Evolutionary conservation across 176 grass and related monocot genomes (phyloP), one percentile per base, ranked within the genome.

Genomic region (Musa beccarii): DNA sequence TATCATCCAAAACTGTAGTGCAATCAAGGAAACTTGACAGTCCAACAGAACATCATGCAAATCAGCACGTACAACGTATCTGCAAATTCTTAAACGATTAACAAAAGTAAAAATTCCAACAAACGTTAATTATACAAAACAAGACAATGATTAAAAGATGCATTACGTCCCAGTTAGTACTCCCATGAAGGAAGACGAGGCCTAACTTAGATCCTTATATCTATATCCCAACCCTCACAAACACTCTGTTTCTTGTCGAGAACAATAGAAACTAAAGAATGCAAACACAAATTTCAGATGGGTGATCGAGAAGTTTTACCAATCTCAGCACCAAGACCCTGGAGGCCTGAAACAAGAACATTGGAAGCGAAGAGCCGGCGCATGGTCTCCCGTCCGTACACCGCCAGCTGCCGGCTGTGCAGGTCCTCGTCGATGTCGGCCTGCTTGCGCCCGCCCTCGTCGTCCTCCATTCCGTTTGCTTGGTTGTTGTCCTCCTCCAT

Each of bases 361-460:
- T 81, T 83, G 57, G 92, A 91, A 1, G 81, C 81, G 15, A 89
- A 96, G 50, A 96, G 86, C 52, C 78, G 83, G 69, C 66, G 86
- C 88, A 96, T 96, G 10, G 92, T 89, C 84, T 91, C 86, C 76
- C 92, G 88, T 52, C 88, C 86, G 34, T 96, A 96, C 51, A 96
- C 86, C 14, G 84, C 88, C 24, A 96, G 92, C 82, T 91, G 92
- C 62, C 86, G 81, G 71, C 86, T 96, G 77, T 96, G 92, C n/a
- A 91, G 84, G 80, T 87, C 86, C 88, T 91, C 84, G 16, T 96
- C 92, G 78, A 96, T 96, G 64, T 84, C 83, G 52, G 59, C 59
- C 73, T 75, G 76, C 24, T 75, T 74, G n/a, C 76, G 82, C 50
- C 73, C 80, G 57, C 80, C 63, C 10, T 0, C 63, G 10, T 66